These are phyloP conservation scores for Rhododendron ferrugineum DNA, from an alignment of 148 eudicot genomes.

Conservation along the genomic window DNA sequence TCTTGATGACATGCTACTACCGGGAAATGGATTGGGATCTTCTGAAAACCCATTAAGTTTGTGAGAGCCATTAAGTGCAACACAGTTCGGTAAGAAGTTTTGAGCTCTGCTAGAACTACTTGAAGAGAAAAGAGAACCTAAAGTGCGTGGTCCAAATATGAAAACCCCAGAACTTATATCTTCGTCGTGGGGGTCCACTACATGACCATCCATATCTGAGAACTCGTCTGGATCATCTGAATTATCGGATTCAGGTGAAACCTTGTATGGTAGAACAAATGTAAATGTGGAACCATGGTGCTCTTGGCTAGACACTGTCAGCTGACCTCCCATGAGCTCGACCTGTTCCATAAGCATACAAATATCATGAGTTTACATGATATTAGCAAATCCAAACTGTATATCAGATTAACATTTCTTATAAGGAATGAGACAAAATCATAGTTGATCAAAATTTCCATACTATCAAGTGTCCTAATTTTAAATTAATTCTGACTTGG, in stretches of 20 bases:
- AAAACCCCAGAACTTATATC: slow-evolving; percentile 52
- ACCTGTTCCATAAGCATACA: slow-evolving; percentile 42
- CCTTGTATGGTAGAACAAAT: slow-evolving; percentile 72
- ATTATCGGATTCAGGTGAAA: slow-evolving; percentile 39
- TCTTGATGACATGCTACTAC: slow-evolving; percentile 18
- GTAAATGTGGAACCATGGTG: slow-evolving; percentile 74
- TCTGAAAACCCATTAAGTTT: slow-evolving; percentile 29
- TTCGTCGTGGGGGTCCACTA: slow-evolving; percentile 32
- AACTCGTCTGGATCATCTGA: slow-evolving; percentile 75
- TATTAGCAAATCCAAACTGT: not conserved
- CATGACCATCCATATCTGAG: slow-evolving; percentile 41
- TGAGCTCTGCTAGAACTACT: slow-evolving; percentile 37
- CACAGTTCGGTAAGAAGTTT: slow-evolving; percentile 22
- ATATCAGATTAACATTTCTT: slow-evolving; percentile 8
- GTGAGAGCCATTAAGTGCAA: slow-evolving; percentile 23
- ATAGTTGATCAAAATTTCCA: not conserved
- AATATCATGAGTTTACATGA: not conserved
- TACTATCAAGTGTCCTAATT: too few relatives aligned
- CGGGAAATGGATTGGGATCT: slow-evolving; percentile 19
- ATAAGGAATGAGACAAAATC: not conserved
- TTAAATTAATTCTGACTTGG: not conserved
- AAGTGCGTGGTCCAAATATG: slow-evolving; percentile 50
- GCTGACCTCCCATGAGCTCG: slow-evolving; percentile 92
- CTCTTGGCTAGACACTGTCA: slow-evolving; percentile 71
- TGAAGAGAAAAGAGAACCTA: slow-evolving; percentile 51